Conservation (phyloP, 208 protist genomes). For the Strigomonas culicis region DNA sequence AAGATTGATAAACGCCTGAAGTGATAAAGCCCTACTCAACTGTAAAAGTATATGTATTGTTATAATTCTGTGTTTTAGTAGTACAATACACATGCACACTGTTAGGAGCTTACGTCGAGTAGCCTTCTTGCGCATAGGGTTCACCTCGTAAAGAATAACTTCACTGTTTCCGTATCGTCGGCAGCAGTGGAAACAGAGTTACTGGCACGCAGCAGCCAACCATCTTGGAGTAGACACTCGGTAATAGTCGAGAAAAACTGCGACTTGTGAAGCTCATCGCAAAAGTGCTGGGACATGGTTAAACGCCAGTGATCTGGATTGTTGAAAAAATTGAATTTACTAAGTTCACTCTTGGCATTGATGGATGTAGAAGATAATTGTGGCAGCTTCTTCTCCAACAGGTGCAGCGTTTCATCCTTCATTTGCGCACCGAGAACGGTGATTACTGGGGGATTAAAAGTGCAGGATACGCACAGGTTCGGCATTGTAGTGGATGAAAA, state of each 20-base stretch:
- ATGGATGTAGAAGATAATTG: constrained; percentile 63
- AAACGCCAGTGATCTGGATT: constrained; percentile 88
- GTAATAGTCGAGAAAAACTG: constrained; percentile 75
- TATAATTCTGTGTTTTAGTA: too few relatives aligned
- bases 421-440: constrained; percentile 81
- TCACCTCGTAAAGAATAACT: constrained; percentile 74
- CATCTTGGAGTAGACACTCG: constrained; percentile 75
- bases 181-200: constrained; percentile 46
- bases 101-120: too few relatives aligned
- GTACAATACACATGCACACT: too few relatives aligned
- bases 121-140: too few relatives aligned
- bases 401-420: constrained; percentile 84
- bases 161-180: constrained; percentile 56
- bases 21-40: too few relatives aligned
- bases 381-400: constrained; percentile 75
- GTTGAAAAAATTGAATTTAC: constrained; percentile 70
- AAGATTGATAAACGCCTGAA: too few relatives aligned
- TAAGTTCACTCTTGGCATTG: constrained; percentile 62
- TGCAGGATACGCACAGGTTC: constrained; percentile 88
- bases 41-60: too few relatives aligned
- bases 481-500: constrained; percentile 46
- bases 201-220: constrained; percentile 80
- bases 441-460: constrained; percentile 89
- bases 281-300: constrained; percentile 89
- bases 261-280: constrained; percentile 87